Conservation (phyloP, 129 eudicot species). For the Flaveria bidentis region DNA sequence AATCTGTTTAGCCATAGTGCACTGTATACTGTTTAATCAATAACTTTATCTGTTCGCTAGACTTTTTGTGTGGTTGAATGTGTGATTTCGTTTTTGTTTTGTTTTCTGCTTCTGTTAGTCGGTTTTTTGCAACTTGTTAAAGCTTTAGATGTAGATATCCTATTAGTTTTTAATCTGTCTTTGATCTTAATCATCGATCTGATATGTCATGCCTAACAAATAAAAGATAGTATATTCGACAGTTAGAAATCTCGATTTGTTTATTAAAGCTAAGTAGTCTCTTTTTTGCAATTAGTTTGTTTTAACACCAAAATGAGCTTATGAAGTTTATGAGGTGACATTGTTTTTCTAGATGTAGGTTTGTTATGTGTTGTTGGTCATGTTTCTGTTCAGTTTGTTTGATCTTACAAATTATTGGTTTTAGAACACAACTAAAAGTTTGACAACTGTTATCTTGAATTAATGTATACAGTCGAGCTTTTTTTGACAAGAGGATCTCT, state of each 20-base stretch:
- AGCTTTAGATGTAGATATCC: neutral
- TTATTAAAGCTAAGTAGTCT: neutral
- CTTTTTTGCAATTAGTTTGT: neutral
- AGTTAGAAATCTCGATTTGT: too few species aligned
- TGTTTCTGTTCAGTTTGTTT: neutral
- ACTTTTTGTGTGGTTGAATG: neutral
- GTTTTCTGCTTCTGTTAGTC: neutral
- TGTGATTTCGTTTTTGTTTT: neutral
- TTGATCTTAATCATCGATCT: neutral
- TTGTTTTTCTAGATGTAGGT: neutral
- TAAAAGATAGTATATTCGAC: neutral
- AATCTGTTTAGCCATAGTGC: neutral
- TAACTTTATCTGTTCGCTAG: too few species aligned
- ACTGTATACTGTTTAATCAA: neutral
- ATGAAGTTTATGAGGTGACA: neutral
- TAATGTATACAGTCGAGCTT: conserved; percentile 57
- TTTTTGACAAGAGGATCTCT: conserved; percentile 91
- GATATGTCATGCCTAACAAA: neutral
- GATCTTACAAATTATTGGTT: neutral
- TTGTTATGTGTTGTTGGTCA: neutral
- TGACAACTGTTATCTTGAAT: neutral
- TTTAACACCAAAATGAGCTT: too few species aligned
- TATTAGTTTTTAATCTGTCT: neutral
- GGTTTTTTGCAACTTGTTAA: neutral
- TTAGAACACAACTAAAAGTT: neutral